phyloP scores from a whole-genome alignment of 345 rosid genomes.

The Populus davidiana region DNA sequence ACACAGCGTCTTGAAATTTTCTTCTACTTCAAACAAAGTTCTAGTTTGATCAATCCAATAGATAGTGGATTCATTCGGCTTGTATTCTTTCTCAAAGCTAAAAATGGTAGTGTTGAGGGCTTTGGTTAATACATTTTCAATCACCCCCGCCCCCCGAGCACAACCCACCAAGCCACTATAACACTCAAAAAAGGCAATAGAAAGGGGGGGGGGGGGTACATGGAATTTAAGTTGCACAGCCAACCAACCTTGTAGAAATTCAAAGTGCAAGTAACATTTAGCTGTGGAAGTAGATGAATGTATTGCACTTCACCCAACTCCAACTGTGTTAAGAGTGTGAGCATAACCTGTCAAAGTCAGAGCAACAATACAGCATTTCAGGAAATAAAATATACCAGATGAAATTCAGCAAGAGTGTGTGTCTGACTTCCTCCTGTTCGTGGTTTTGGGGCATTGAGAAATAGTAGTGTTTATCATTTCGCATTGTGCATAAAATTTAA shows the following conservation, averaged over 20 bases:
- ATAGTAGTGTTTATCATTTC: neutral
- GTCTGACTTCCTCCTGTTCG: neutral
- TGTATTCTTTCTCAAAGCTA: constrained; percentile 3
- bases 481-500: neutral
- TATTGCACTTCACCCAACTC: constrained; percentile 85
- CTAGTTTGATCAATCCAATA: neutral
- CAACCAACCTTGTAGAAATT: constrained; percentile 82
- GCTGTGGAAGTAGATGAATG: constrained; percentile 69
- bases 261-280: constrained; percentile 68
- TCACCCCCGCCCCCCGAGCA: neutral
- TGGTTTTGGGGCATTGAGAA: neutral
- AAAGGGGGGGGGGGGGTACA: neutral
- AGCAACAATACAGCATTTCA: constrained; percentile 1
- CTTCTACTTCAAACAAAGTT: neutral
- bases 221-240: neutral
- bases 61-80: neutral
- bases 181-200: neutral
- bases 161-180: constrained; percentile 1
- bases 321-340: constrained; percentile 78
- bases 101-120: neutral
- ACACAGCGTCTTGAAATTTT: neutral
- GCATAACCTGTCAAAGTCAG: constrained; percentile 70
- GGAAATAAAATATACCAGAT: neutral
- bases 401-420: neutral
- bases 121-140: neutral